Evolutionary conservation across 2,329 filamentous ascomycete genomes (phyloP).

Genomic region (Fusarium caatingaense): DNA sequence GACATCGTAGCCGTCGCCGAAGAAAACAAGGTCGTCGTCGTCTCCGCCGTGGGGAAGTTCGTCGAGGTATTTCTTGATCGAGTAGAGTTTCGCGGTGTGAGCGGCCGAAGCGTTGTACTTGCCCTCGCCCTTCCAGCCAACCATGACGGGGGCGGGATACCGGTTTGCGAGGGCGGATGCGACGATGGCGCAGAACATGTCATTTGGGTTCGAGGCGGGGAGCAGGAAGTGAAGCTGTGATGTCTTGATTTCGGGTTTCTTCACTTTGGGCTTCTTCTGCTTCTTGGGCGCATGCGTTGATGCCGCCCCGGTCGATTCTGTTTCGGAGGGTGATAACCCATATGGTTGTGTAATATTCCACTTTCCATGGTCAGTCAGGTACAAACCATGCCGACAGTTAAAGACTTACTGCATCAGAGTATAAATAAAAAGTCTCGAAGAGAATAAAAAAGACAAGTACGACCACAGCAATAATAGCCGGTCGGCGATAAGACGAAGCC

Average conservation of each 20-base stretch:
- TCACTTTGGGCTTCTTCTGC: background rate
- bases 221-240: constrained; percentile 54
- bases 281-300: constrained; percentile 16
- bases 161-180: constrained; percentile 53
- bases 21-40: constrained; percentile 70
- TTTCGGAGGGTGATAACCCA: constrained; percentile 13
- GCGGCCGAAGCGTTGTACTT: constrained; percentile 31
- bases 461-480: constrained; percentile 2
- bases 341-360: constrained; percentile 21
- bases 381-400: background rate
- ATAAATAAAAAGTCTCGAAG: constrained; percentile 27
- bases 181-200: constrained; percentile 54
- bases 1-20: constrained; percentile 72
- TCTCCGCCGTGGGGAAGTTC: constrained; percentile 49
- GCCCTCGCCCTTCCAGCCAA: constrained; percentile 54
- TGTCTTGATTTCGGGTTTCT: constrained; percentile 28
- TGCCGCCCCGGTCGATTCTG: constrained; percentile 18
- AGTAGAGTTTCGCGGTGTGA: constrained; percentile 42
- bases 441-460: constrained; percentile 25
- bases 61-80: constrained; percentile 53
- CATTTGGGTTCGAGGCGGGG: constrained; percentile 52
- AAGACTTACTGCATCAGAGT: constrained; percentile 16
- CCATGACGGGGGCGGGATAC: constrained; percentile 53
- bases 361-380: constrained; percentile 1
- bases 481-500: constrained; percentile 12